A percentile compares a stretch with the other conserved stretches of the same genome.
These are phyloP conservation scores for Lactarius sanguifluus DNA, from an alignment of 768 basidiomycete species.

Conservation along the genomic window DNA sequence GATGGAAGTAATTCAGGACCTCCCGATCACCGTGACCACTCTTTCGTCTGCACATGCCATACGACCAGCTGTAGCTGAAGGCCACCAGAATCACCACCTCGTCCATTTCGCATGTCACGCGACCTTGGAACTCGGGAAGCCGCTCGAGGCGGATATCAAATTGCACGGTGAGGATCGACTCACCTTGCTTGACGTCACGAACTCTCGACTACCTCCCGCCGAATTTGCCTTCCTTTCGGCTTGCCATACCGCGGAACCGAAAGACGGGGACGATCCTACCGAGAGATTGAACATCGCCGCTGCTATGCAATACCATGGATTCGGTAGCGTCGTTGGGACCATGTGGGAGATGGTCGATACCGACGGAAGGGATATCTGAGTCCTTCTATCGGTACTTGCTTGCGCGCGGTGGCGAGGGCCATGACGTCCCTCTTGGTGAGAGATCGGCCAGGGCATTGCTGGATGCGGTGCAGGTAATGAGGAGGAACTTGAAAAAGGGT, in stretches of 20 bases:
- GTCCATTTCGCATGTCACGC: constrained; percentile 13
- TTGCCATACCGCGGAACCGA: constrained; percentile 5
- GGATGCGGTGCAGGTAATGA: constrained; percentile 4
- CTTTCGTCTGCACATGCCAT: neutral
- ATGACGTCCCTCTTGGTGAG: neutral
- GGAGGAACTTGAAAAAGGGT: constrained; percentile 11
- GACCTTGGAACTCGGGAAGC: neutral
- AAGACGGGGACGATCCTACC: constrained; percentile 1
- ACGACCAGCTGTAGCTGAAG: neutral
- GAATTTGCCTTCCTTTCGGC: constrained; percentile 20
- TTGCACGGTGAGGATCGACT: constrained; percentile 4
- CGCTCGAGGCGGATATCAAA: neutral
- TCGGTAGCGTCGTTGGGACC: constrained; percentile 26
- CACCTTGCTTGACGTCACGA: constrained; percentile 5
- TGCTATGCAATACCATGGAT: constrained; percentile 27
- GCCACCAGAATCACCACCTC: neutral
- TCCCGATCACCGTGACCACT: neutral
- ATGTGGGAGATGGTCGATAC: constrained; percentile 26
- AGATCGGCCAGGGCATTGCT: constrained; percentile 7
- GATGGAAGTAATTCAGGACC: neutral
- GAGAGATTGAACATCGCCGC: constrained; percentile 21
- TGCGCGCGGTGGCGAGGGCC: neutral
- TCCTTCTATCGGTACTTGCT: constrained; percentile 11
- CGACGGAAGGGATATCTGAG: constrained; percentile 12
- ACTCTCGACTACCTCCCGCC: constrained; percentile 8